Percentiles rank a stretch among this genome's conserved stretches.
Evolutionary conservation across 1,284 basidiomycete genomes (phyloP).

Genomic region (Kalmanozyma brasiliensis): DNA sequence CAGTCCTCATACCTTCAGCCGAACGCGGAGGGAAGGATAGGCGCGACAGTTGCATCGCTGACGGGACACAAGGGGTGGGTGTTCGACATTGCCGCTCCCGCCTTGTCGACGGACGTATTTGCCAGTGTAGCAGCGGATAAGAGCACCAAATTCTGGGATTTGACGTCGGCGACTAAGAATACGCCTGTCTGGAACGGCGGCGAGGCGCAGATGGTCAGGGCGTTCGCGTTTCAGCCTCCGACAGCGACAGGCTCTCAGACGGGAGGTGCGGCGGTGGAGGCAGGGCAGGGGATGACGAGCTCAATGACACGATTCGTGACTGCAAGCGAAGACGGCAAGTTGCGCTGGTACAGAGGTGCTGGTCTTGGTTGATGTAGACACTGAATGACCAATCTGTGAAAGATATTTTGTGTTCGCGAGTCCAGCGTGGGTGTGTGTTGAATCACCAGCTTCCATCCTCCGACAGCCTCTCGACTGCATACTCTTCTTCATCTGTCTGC

Average conservation of each 20-base stretch:
- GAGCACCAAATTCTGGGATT: conserved; percentile 50
- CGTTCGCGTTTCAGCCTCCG: conserved; percentile 27
- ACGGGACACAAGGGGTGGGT: conserved; percentile 42
- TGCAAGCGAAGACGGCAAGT: conserved; percentile 34
- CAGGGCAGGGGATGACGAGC: background rate
- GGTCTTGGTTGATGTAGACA: conserved; percentile 21
- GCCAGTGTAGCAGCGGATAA: conserved; percentile 38
- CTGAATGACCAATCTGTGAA: background rate
- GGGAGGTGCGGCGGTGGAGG: background rate
- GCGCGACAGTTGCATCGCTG: conserved; percentile 22
- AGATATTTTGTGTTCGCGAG: background rate
- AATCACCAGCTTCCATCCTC: conserved; percentile 30
- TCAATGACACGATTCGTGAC: conserved; percentile 41
- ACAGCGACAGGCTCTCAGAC: too few relatives aligned
- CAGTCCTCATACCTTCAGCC: background rate
- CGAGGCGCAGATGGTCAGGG: conserved; percentile 13
- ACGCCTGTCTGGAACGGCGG: conserved; percentile 39
- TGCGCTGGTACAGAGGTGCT: conserved; percentile 45
- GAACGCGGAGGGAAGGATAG: conserved; percentile 5
- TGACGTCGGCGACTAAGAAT: conserved; percentile 16
- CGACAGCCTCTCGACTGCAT: conserved; percentile 5
- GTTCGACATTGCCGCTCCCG: background rate
- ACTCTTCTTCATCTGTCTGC: background rate
- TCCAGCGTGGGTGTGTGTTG: background rate
- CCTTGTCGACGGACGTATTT: conserved; percentile 8